Evolutionary conservation across 2,329 filamentous ascomycete species (phyloP).

Genomic region (Colletotrichum ledebouriae): DNA sequence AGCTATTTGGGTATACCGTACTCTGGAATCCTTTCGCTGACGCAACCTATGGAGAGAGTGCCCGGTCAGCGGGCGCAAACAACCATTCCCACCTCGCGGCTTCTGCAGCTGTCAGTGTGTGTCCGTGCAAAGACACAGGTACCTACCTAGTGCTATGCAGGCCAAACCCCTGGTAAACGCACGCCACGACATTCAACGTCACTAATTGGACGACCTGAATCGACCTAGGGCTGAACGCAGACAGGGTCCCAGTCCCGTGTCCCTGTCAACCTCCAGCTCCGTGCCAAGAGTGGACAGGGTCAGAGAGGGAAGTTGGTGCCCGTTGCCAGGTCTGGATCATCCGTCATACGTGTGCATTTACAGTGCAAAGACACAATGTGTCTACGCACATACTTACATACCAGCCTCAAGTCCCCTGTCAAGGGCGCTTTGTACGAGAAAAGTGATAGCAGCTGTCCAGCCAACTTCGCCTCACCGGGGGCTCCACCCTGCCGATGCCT

Average conservation of each 20-base stretch:
- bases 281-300: constrained; percentile 23
- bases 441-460: constrained; percentile 16
- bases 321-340: not conserved
- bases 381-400: constrained; percentile 35
- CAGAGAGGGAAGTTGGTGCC: constrained; percentile 11
- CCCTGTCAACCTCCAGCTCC: constrained; percentile 11
- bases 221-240: constrained; percentile 35
- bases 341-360: constrained; percentile 6
- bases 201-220: constrained; percentile 20
- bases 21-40: not conserved
- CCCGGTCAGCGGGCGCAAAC: constrained; percentile 9
- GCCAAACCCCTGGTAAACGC: constrained; percentile 18
- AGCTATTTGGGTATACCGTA: constrained; percentile 17
- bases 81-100: not conserved
- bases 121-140: constrained; percentile 7
- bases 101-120: constrained; percentile 11
- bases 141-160: constrained; percentile 4
- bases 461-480: constrained; percentile 3
- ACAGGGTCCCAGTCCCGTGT: constrained; percentile 22
- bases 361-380: not conserved
- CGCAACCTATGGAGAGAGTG: not conserved
- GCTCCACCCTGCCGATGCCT: constrained; percentile 16
- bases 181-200: constrained; percentile 28
- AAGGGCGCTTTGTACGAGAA: constrained; percentile 21
- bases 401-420: constrained; percentile 15